phyloP scores from a whole-genome alignment of 2,329 filamentous ascomycete genomes.

The Trichoderma oligosporum region DNA sequence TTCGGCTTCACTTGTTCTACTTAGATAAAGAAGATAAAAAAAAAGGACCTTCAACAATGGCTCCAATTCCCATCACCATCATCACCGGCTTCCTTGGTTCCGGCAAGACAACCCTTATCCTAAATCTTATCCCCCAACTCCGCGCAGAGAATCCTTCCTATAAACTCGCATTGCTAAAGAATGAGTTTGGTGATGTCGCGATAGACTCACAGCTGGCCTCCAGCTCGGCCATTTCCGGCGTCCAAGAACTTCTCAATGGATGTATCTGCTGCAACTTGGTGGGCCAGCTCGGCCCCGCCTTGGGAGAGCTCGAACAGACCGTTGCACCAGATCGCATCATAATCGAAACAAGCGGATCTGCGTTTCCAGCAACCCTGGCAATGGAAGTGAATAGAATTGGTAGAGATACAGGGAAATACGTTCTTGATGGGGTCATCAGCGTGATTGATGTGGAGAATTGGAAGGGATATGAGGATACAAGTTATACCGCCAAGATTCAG shows the following conservation, averaged over 20 bases:
- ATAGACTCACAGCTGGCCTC: slow-evolving; percentile 89
- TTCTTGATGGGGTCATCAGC: slow-evolving; percentile 81
- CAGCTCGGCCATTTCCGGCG: slow-evolving; percentile 77
- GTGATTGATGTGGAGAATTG: slow-evolving; percentile 96
- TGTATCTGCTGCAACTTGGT: slow-evolving; percentile 99
- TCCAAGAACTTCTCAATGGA: slow-evolving; percentile 89
- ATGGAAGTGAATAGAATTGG: slow-evolving; percentile 83
- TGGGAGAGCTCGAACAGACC: slow-evolving; percentile 63
- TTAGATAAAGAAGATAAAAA: neutral
- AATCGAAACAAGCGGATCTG: slow-evolving; percentile 86
- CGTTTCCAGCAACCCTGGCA: slow-evolving; percentile 82
- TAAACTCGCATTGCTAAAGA: slow-evolving; percentile 91
- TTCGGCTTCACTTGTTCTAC: neutral
- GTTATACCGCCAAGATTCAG: slow-evolving; percentile 83
- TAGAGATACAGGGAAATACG: slow-evolving; percentile 64
- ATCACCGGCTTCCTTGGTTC: slow-evolving; percentile 94
- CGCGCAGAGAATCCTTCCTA: slow-evolving; percentile 67
- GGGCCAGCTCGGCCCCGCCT: slow-evolving; percentile 78
- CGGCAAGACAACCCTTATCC: slow-evolving; percentile 92
- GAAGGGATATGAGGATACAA: slow-evolving; percentile 87
- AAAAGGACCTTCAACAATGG: slow-evolving; percentile 40
- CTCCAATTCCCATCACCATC: slow-evolving; percentile 84
- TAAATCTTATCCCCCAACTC: slow-evolving; percentile 90
- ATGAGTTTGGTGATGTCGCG: slow-evolving; percentile 94
- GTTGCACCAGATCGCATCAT: slow-evolving; percentile 76